Percentiles rank a stretch among this genome's conserved stretches.
These are phyloP conservation scores for Epichloe gansuensis DNA, from an alignment of 2,329 filamentous ascomycete species.

Conservation along the genomic window DNA sequence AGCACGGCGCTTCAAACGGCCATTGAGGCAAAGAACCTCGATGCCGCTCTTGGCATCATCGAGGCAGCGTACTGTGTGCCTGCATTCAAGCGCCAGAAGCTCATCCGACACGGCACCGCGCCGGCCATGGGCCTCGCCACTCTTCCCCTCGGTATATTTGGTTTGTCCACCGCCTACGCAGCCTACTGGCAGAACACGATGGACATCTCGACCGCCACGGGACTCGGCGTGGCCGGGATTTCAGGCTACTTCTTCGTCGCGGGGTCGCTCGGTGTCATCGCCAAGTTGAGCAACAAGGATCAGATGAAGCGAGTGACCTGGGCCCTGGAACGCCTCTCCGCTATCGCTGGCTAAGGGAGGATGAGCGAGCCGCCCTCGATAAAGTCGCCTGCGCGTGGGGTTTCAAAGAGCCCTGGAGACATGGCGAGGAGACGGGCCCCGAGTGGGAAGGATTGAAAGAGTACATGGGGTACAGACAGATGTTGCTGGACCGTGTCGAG, in stretches of 20 bases:
- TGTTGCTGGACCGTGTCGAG: constrained; percentile 81
- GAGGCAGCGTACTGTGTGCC: constrained; percentile 55
- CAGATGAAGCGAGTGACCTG: constrained; percentile 93
- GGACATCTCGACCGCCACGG: constrained; percentile 61
- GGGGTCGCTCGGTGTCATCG: constrained; percentile 69
- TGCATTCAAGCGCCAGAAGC: constrained; percentile 55
- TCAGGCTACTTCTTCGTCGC: constrained; percentile 75
- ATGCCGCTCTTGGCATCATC: constrained; percentile 64
- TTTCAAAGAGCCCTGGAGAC: constrained; percentile 66
- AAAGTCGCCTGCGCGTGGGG: constrained; percentile 82
- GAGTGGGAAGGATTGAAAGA: constrained; percentile 83
- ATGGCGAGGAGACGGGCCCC: constrained; percentile 80
- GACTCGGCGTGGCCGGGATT: constrained; percentile 67
- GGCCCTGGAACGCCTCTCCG: constrained; percentile 69
- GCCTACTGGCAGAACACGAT: constrained; percentile 51
- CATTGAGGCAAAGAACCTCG: constrained; percentile 65
- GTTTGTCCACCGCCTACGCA: constrained; percentile 44
- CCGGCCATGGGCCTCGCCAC: constrained; percentile 45
- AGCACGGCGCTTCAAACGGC: constrained; percentile 66
- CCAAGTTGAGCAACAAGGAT: constrained; percentile 78
- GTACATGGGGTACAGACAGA: constrained; percentile 69
- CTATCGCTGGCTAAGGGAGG: constrained; percentile 77
- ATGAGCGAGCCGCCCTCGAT: constrained; percentile 80
- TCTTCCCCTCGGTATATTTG: constrained; percentile 57
- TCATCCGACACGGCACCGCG: constrained; percentile 50